Evolutionary conservation across 2,329 filamentous ascomycete genomes (phyloP).

Genomic region (Talaromyces sp.): DNA sequence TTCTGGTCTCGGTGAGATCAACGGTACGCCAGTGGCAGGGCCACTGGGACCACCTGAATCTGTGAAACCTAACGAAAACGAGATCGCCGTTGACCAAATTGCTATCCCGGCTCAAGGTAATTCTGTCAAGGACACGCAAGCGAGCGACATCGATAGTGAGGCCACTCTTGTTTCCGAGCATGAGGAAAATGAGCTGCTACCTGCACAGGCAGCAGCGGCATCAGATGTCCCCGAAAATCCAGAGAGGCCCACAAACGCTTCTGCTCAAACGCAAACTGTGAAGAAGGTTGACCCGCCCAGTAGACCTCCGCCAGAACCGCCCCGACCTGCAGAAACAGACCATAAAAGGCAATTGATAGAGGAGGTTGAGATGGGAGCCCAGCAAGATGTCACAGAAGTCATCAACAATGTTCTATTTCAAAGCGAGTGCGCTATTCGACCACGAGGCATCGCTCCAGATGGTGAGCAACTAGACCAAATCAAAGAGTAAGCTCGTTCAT

Average conservation of each 20-base stretch:
- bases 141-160: constrained; percentile 32
- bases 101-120: constrained; percentile 21
- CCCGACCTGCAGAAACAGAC: constrained; percentile 43
- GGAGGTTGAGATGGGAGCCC: constrained; percentile 60
- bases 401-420: constrained; percentile 89
- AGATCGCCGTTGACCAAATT: constrained; percentile 14
- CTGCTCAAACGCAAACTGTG: constrained; percentile 19
- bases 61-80: constrained; percentile 19
- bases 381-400: constrained; percentile 95
- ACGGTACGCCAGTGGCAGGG: constrained; percentile 45
- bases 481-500: constrained; percentile 52
- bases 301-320: constrained; percentile 58
- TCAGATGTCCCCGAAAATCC: neutral
- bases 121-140: constrained; percentile 26
- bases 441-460: constrained; percentile 60
- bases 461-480: constrained; percentile 79
- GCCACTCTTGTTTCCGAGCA: constrained; percentile 39
- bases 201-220: neutral
- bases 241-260: constrained; percentile 11
- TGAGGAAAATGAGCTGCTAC: constrained; percentile 38
- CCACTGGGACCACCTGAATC: constrained; percentile 41
- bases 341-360: constrained; percentile 40
- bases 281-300: constrained; percentile 35
- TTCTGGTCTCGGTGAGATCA: constrained; percentile 41
- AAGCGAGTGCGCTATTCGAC: constrained; percentile 79